Conservation (phyloP, 2,329 filamentous ascomycete species). For the Ceratocystis variospora region DNA sequence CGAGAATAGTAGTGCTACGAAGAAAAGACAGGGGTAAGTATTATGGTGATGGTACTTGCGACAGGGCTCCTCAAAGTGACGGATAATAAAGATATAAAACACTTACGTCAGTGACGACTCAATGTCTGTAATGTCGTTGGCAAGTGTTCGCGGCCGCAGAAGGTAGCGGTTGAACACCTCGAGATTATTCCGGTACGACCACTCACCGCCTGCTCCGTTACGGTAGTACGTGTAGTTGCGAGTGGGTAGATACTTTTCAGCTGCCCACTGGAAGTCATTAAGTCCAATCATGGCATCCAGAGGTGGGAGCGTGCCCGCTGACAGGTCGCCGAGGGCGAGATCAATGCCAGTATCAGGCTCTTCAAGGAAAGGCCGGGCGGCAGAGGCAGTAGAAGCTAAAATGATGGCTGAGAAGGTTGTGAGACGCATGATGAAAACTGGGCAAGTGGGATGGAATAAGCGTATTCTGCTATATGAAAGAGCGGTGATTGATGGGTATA, state of each 20-base stretch:
- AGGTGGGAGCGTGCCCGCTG: constrained; percentile 18
- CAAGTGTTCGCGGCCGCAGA: constrained; percentile 31
- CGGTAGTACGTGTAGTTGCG: constrained; percentile 37
- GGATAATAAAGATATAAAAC: constrained; percentile 17
- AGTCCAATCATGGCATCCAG: constrained; percentile 29
- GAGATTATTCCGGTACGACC: constrained; percentile 39
- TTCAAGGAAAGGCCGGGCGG: constrained; percentile 33
- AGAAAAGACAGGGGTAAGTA: constrained; percentile 19
- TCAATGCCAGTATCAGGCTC: constrained; percentile 35
- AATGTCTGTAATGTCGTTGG: constrained; percentile 27
- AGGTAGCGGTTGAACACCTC: constrained; percentile 35
- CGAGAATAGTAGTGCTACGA: constrained; percentile 31
- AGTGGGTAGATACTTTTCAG: constrained; percentile 30
- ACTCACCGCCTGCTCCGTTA: constrained; percentile 36
- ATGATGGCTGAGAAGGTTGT: constrained; percentile 22
- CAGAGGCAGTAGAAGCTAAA: constrained; percentile 28
- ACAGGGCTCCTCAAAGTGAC: too few relatives aligned
- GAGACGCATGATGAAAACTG: constrained; percentile 15
- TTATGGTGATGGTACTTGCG: too few relatives aligned
- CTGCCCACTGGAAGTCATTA: constrained; percentile 38
- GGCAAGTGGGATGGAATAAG: not conserved
- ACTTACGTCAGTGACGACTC: constrained; percentile 27
- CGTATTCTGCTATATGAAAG: not conserved
- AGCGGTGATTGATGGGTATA: not conserved
- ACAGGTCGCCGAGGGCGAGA: constrained; percentile 27